These are phyloP conservation scores for Talaromyces rugulosus DNA, from an alignment of 2,329 filamentous ascomycete species.

Conservation along the genomic window DNA sequence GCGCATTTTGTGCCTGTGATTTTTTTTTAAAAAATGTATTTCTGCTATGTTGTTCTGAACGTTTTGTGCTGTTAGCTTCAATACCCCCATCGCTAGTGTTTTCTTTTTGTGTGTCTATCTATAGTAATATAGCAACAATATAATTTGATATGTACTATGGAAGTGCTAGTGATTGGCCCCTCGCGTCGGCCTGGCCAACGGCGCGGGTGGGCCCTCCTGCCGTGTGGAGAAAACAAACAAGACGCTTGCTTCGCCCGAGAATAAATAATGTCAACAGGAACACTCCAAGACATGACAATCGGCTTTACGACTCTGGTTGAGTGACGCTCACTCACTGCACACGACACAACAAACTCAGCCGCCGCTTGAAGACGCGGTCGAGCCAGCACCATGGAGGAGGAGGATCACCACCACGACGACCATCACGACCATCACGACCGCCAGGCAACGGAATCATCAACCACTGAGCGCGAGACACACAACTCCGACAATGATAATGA, in stretches of 20 bases:
- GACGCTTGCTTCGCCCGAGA: neutral
- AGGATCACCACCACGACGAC: neutral
- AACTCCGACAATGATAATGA: neutral
- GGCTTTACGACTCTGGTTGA: neutral
- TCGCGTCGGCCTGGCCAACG: slow-evolving; percentile 10
- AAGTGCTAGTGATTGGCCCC: neutral
- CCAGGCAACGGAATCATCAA: neutral
- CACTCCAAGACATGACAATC: neutral
- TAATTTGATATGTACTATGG: neutral
- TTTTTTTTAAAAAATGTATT: neutral
- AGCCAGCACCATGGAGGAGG: neutral
- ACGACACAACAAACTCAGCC: neutral
- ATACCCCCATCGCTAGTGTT: too few species aligned
- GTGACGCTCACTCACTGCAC: neutral
- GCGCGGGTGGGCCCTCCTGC: slow-evolving; percentile 8
- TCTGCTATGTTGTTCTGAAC: neutral
- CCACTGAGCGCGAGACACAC: neutral
- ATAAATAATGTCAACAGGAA: neutral
- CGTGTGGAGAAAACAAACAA: slow-evolving; percentile 15
- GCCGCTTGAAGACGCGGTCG: neutral
- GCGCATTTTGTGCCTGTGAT: slow-evolving; percentile 8
- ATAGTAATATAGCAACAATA: neutral
- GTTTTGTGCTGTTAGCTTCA: too few species aligned
- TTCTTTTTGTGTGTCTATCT: neutral
- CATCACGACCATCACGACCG: neutral